Evolutionary conservation across 441 rosid genomes (phyloP).

Genomic region (Raphanus hybrid): DNA sequence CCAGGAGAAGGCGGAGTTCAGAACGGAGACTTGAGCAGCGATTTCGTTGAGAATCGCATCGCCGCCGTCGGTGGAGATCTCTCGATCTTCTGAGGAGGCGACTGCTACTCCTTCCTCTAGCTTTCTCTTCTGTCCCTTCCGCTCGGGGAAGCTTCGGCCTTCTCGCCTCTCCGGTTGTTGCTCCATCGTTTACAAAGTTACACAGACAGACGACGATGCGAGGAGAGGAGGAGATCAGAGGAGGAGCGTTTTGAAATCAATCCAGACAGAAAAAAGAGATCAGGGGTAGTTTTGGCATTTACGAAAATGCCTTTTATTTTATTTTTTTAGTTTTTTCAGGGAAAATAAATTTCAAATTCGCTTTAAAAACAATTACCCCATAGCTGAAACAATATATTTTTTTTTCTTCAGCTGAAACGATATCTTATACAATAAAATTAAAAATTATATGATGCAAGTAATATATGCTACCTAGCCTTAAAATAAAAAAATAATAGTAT

Average conservation of each 20-base stretch:
- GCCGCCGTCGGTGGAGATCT: constrained; percentile 57
- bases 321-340: background rate
- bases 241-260: too few relatives aligned
- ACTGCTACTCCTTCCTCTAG: constrained; percentile 69
- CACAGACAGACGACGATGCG: constrained; percentile 8
- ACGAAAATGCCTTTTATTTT: background rate
- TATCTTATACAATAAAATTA: too few relatives aligned
- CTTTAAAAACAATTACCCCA: too few relatives aligned
- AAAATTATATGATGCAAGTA: too few relatives aligned
- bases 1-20: constrained; percentile 81
- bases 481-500: too few relatives aligned
- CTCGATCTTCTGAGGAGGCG: constrained; percentile 47
- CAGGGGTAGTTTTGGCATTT: constrained; percentile 54
- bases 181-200: constrained; percentile 40
- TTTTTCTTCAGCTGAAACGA: too few relatives aligned
- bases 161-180: constrained; percentile 54
- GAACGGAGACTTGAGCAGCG: constrained; percentile 71
- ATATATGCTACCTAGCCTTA: too few relatives aligned
- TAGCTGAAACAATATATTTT: too few relatives aligned
- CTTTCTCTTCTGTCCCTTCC: constrained; percentile 94
- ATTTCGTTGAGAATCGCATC: constrained; percentile 67
- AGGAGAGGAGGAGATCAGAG: too few relatives aligned
- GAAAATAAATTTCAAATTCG: constrained; percentile 8
- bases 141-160: constrained; percentile 72
- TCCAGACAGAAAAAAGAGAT: constrained; percentile 21